Conservation (phyloP, 2,329 filamentous ascomycete species). For the Fusarium sp. region DNA sequence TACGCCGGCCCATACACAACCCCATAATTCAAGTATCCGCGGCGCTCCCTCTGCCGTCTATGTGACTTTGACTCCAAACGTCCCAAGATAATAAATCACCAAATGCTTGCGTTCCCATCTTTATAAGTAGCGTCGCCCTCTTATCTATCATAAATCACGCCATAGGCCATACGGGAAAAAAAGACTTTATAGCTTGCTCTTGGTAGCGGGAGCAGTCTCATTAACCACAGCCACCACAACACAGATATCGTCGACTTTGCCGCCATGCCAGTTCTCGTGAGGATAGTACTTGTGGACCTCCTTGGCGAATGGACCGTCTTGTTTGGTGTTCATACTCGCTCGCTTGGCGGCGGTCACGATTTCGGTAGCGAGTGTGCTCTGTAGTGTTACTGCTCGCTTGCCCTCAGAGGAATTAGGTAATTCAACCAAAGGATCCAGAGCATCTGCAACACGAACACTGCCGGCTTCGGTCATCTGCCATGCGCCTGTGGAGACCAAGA, state of each 20-base stretch:
- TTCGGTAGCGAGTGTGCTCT: constrained; percentile 82
- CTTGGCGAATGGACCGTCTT: constrained; percentile 94
- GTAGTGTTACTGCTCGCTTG: constrained; percentile 68
- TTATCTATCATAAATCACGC: constrained; percentile 46
- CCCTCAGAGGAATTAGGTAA: constrained; percentile 46
- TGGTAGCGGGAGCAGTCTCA: constrained; percentile 62
- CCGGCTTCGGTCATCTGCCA: constrained; percentile 75
- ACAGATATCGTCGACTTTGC: constrained; percentile 96
- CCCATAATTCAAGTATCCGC: constrained; percentile 33
- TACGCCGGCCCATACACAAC: constrained; percentile 42
- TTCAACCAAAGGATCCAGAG: constrained; percentile 63
- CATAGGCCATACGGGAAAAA: constrained; percentile 27
- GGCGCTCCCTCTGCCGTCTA: constrained; percentile 32
- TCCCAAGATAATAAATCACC: constrained; percentile 40
- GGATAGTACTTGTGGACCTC: constrained; percentile 92
- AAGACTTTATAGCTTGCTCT: constrained; percentile 54
- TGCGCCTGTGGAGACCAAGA: constrained; percentile 80
- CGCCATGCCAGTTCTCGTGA: constrained; percentile 86
- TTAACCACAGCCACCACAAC: constrained; percentile 84
- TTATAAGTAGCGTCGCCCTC: constrained; percentile 42
- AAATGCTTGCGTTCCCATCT: constrained; percentile 47
- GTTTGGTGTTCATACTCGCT: constrained; percentile 83
- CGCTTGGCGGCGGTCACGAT: constrained; percentile 86
- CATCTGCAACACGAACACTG: constrained; percentile 73
- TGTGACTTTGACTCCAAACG: constrained; percentile 47